Evolutionary conservation across 805 yeast genomes (phyloP).

Genomic region (Ogataea saltuana): DNA sequence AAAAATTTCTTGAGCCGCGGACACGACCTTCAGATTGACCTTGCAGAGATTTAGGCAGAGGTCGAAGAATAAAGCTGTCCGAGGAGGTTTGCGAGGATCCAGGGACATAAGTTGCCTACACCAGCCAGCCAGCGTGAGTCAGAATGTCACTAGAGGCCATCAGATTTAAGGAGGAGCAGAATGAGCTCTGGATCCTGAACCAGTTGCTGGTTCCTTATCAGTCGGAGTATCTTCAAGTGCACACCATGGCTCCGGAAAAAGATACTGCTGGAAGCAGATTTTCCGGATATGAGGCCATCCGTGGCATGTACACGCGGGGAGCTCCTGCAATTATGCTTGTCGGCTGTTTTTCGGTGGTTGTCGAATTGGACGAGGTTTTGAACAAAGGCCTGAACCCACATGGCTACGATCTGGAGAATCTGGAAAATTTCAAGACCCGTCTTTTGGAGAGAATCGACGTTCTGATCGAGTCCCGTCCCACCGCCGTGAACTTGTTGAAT

Average conservation of each 20-base stretch:
- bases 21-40: neutral
- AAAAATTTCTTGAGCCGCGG: constrained; percentile 1
- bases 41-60: too few relatives aligned
- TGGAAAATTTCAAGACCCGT: constrained; percentile 35
- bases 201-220: constrained; percentile 82
- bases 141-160: constrained; percentile 61
- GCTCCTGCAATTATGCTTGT: constrained; percentile 99
- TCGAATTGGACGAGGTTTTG: constrained; percentile 53
- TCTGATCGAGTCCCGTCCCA: constrained; percentile 80
- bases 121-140: too few relatives aligned
- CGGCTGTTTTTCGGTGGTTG: constrained; percentile 78
- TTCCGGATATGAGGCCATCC: constrained; percentile 84
- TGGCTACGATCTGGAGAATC: constrained; percentile 24
- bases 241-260: constrained; percentile 56
- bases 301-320: constrained; percentile 92
- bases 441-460: constrained; percentile 56
- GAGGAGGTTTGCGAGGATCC: too few relatives aligned
- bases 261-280: constrained; percentile 51
- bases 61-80: too few relatives aligned
- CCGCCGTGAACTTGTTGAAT: constrained; percentile 89
- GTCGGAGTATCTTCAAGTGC: constrained; percentile 63
- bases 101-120: too few relatives aligned
- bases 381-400: constrained; percentile 31
- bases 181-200: constrained; percentile 64
- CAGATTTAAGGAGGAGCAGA: constrained; percentile 50